These are phyloP conservation scores for Spathaspora arborariae DNA, from an alignment of 805 yeast species.

Conservation along the genomic window DNA sequence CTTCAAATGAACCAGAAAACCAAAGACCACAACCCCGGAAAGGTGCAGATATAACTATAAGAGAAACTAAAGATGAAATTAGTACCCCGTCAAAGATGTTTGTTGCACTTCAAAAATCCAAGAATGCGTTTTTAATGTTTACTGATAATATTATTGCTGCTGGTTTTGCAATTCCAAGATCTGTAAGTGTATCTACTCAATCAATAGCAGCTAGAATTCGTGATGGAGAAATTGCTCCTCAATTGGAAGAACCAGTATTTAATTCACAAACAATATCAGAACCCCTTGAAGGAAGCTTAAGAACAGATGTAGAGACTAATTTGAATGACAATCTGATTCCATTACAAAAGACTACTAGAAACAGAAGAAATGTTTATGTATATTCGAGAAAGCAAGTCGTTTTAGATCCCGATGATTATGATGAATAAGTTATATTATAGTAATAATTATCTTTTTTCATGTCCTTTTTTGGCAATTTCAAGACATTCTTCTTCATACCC, in stretches of 20 bases:
- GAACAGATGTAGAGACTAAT: background rate
- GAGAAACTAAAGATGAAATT: background rate
- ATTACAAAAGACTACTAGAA: conserved; percentile 6
- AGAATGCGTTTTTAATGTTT: conserved; percentile 37
- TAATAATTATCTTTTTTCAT: conserved; percentile 29
- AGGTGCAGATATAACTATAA: background rate
- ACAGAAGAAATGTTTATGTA: conserved; percentile 33
- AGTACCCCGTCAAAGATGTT: conserved; percentile 1
- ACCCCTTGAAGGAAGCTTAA: background rate
- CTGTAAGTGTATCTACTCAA: conserved; percentile 36
- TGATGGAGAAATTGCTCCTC: conserved; percentile 5
- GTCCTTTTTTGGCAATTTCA: conserved; percentile 72
- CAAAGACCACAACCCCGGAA: background rate
- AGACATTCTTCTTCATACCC: conserved; percentile 76
- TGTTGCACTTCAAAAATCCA: conserved; percentile 18
- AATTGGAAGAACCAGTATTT: background rate
- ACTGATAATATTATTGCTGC: conserved; percentile 55
- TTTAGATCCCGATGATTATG: conserved; percentile 17
- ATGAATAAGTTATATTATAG: conserved; percentile 16
- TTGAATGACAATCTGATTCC: background rate
- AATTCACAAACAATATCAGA: background rate
- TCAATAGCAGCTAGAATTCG: conserved; percentile 5
- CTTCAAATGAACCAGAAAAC: background rate
- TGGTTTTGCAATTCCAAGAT: conserved; percentile 55
- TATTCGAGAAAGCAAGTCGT: conserved; percentile 37